Evolutionary conservation across 495 filamentous ascomycete genomes (phyloP), one percentile per base, ranked within the genome.

Genomic region (Aspergillus coremiiformis): DNA sequence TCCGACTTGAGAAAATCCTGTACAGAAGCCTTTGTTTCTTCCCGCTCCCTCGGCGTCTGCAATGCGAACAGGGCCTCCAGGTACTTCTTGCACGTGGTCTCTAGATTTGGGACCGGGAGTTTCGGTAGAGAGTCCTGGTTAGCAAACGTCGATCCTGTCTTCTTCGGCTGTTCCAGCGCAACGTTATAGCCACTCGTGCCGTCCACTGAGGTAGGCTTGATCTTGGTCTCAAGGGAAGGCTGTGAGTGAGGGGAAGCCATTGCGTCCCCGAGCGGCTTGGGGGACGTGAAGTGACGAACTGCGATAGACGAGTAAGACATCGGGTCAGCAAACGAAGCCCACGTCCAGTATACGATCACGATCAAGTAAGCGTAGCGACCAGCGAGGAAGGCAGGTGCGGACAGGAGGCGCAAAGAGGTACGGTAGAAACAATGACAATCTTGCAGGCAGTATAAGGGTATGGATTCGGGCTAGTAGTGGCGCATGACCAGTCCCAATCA

Each of bases 391-490:
- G 86, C 91, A 65, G 81, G 75, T 51, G 94, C 84, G 54, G 85
- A 90, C 33, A 92, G 74, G 66, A 90, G 81, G 74, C 84, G 86
- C 68, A 93, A 71, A 58, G 87, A 85, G 62, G 82, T 91, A 76
- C 86, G 86, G 76, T 87, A 90, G 77, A 94, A 94, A 68, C 92
- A 93, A 66, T 93, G 89, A 64, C 87, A 94, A 66, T 94, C 86
- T 77, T 93, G 86, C 43, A 86, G 75, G 67, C 74, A 94, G 67
- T 90, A 93, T 54, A 78, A 70, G 72, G 87, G 87, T 87, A 92
- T 93, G 61, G 66, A 63, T 54, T 20, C 9, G n/a, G 33, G 15
- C 12, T 21, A 53, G 61, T 66, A 67, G 61, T 65, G 66, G 54
- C 56, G 60, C 64, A 66, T 64, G 52, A 56, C 55, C 44, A 15